Evolutionary conservation across 177 flowering plant genomes (phyloP), one percentile per base, ranked within the genome.

Genomic region (Tripterygium wilfordii): DNA sequence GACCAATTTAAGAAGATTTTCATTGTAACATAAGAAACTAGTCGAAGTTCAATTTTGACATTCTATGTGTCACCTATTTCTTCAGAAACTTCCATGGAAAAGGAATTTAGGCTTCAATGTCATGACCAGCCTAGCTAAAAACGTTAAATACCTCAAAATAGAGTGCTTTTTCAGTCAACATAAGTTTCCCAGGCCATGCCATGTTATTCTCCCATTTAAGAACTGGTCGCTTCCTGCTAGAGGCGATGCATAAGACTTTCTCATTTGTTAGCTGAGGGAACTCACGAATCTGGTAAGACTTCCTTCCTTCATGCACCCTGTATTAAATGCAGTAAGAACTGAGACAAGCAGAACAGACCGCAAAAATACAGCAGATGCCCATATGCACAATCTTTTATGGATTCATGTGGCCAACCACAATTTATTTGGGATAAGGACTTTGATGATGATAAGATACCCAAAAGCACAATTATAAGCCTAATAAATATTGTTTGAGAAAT

Each of bases 151-250:
- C 98, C 96, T 92, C 94, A 75, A 88, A 92, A 64, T 92, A 86
- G 49, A 92, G 81, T 33, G 96, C 94, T 49, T 56, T 75, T 51
- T 88, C 80, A 12, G 98, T 92, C 56, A 92, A 69, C 42, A 76
- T 88, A 49, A 86, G 69, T 50, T 82, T 88, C 62, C 98, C 98
- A 14, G 98, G 98, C 96, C 94, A 88, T 42, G 87, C 88, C 54
- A 80, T 66, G 71, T 86, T 88, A 42, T 86, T 79, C 57, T 84
- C 87, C 98, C 98, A 92, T 72, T 75, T 88, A 17, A 92, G 51
- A 46, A 92, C 96, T 51, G 96, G 95, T 38, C 65, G 77, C 70
- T 83, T 88, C 63, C 68, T 72, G 71, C 85, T 77, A 42, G 90
- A 82, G 60, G 76, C 94, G 56, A 84, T 52, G 61, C 96, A 88